Percentiles rank a stretch among this genome's conserved stretches.
These are phyloP conservation scores for Sanghuangporus sanghuang DNA, from an alignment of 1,284 basidiomycete species.

Conservation along the genomic window DNA sequence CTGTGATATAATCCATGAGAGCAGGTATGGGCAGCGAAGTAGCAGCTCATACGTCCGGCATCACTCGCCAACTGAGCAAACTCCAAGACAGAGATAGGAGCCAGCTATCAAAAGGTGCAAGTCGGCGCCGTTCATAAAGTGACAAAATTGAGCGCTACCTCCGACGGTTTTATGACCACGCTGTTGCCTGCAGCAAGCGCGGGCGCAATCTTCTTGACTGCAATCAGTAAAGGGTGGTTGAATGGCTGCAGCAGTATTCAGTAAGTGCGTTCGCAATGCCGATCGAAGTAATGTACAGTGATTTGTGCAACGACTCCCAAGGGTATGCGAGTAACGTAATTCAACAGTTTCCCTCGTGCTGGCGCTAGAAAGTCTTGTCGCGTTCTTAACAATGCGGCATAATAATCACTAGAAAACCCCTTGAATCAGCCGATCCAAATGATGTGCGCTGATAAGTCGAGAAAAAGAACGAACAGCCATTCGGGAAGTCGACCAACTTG, in stretches of 20 bases:
- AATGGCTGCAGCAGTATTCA: slow-evolving; percentile 50
- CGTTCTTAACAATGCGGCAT: slow-evolving; percentile 66
- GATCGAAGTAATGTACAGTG: slow-evolving; percentile 42
- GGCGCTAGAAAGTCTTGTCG: slow-evolving; percentile 67
- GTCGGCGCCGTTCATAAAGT: not conserved
- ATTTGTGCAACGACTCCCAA: slow-evolving; percentile 83
- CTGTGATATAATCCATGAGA: slow-evolving; percentile 29
- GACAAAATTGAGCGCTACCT: slow-evolving; percentile 33
- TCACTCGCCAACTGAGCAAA: slow-evolving; percentile 59
- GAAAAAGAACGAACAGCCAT: slow-evolving; percentile 57
- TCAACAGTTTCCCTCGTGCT: slow-evolving; percentile 70
- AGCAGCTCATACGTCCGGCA: slow-evolving; percentile 49
- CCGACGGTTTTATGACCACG: slow-evolving; percentile 78
- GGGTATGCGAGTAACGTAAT: slow-evolving; percentile 73
- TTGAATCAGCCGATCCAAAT: slow-evolving; percentile 10
- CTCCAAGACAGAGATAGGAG: slow-evolving; percentile 73
- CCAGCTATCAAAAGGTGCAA: slow-evolving; percentile 39
- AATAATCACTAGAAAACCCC: slow-evolving; percentile 55
- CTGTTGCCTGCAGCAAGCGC: slow-evolving; percentile 82
- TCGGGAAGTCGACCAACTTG: slow-evolving; percentile 72
- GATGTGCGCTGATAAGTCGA: slow-evolving; percentile 16
- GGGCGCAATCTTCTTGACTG: slow-evolving; percentile 81
- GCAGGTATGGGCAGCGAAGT: not conserved
- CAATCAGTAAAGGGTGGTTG: slow-evolving; percentile 79
- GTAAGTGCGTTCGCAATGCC: not conserved